These are phyloP conservation scores for Spongospora subterranea DNA, from an alignment of 208 protist genomes.

Conservation along the genomic window DNA sequence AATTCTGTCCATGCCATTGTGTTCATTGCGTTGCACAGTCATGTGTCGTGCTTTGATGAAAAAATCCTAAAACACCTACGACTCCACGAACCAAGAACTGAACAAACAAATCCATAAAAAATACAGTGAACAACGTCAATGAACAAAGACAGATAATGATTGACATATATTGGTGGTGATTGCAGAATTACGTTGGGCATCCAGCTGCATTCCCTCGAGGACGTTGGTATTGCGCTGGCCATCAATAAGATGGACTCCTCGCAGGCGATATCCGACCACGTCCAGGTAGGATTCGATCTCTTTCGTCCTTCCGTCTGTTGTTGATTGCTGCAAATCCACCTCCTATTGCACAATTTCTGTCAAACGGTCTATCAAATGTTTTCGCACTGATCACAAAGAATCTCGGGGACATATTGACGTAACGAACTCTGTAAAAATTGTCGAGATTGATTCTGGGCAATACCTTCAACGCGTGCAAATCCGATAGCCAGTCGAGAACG, in stretches of 20 bases:
- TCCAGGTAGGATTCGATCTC: slow-evolving; percentile 10
- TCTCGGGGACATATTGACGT: too few relatives aligned
- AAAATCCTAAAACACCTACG: too few relatives aligned
- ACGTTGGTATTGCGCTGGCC: not conserved
- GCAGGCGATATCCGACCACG: slow-evolving; percentile 18
- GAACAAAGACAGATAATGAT: too few relatives aligned
- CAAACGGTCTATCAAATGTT: too few relatives aligned
- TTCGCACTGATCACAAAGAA: too few relatives aligned
- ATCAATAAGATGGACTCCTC: not conserved
- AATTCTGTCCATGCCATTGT: too few relatives aligned
- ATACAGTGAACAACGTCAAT: slow-evolving; percentile 18
- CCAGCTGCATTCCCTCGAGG: slow-evolving; percentile 44
- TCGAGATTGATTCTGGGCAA: not conserved
- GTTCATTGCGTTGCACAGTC: too few relatives aligned
- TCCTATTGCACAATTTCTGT: too few relatives aligned
- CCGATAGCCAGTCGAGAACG: slow-evolving; percentile 6
- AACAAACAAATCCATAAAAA: too few relatives aligned
- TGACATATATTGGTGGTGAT: too few relatives aligned
- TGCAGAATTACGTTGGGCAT: slow-evolving; percentile 24
- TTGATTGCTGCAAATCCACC: not conserved
- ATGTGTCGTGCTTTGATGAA: too few relatives aligned
- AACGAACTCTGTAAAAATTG: not conserved
- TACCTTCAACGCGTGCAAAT: slow-evolving; percentile 35
- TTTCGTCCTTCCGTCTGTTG: slow-evolving; percentile 36
- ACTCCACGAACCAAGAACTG: too few relatives aligned